Evolutionary conservation across 2,329 filamentous ascomycete genomes (phyloP), one percentile per base, ranked within the genome.

Genomic region (Diaporthe velutina): DNA sequence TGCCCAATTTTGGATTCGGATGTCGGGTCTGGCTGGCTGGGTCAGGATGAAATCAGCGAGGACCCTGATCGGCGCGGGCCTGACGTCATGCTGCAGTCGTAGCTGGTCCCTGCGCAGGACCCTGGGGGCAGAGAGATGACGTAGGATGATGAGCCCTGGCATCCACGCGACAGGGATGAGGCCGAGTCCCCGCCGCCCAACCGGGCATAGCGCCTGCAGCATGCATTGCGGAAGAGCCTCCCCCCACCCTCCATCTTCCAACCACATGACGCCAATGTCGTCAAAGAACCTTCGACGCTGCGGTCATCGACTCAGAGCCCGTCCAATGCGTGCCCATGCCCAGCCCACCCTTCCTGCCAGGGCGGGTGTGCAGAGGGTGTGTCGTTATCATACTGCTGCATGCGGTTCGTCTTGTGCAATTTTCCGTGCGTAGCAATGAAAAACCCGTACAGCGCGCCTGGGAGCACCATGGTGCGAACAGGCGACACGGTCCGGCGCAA

Each of bases 261-360:
- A 45, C 45, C 70, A 71, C 40, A 71, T 71, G 70, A 61, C 70
- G 55, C 70, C 70, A 71, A 71, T 52, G 42, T 52, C 70, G 58
- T 71, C 70, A 71, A 71, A 61, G 45, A 71, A 57, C 28, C 48
- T 50, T 38, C 45, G 42, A 54, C 35, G n/a, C 45, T 50, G 35
- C 70, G 42, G 70, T 61, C 70, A 71, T 71, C 42, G 42, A 54
- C 55, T 61, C 70, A 71, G 45, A 33, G n/a, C 55, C 30, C 70
- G 38, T 71, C 30, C 55, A 61, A 67, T 57, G 28, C 42, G 48
- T 9, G 45, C 57, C 55, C 55, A 40, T 28, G 15, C 15, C 30
- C 57, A 50, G 17, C n/a, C 30, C 55, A 33, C 38, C 30, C n/a
- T 48, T 28, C 42, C 28, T 15, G 48, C 17, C 42, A 9, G 54